These are phyloP conservation scores for Ophiocordyceps robertsii DNA, from an alignment of 2,329 filamentous ascomycete species.

Conservation along the genomic window DNA sequence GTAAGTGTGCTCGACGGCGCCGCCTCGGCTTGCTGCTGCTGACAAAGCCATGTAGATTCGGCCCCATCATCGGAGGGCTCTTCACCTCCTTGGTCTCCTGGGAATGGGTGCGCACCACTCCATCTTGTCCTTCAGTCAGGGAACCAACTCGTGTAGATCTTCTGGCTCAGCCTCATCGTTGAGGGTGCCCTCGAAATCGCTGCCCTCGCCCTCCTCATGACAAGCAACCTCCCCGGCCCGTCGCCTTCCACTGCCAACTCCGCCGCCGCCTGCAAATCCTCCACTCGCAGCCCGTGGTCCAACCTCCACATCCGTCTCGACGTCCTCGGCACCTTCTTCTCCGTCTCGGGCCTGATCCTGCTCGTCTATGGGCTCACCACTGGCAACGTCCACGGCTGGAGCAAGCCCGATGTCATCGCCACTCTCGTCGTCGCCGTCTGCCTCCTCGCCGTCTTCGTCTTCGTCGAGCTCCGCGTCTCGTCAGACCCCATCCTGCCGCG, in stretches of 20 bases:
- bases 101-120: too few species aligned
- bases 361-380: slow-evolving; percentile 4
- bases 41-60: slow-evolving; percentile 2
- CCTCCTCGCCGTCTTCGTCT: slow-evolving; percentile 1
- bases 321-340: slow-evolving; percentile 2
- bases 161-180: slow-evolving; percentile 4
- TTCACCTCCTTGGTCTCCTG: slow-evolving; percentile 4
- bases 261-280: too few species aligned
- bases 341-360: slow-evolving; percentile 2
- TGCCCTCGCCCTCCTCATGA: slow-evolving; percentile 2
- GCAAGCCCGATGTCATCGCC: slow-evolving; percentile 1
- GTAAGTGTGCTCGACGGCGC: background rate
- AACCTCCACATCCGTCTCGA: slow-evolving; percentile 1
- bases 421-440: slow-evolving; percentile 2
- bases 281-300: slow-evolving; percentile 1
- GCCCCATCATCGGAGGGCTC: slow-evolving; percentile 4
- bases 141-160: slow-evolving; percentile 2
- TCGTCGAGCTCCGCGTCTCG: slow-evolving; percentile 1
- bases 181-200: slow-evolving; percentile 3
- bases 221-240: slow-evolving; percentile 2
- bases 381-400: slow-evolving; percentile 3
- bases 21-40: background rate
- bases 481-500: slow-evolving; percentile 2
- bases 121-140: too few species aligned
- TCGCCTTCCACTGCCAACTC: background rate